Evolutionary conservation across 2,329 filamentous ascomycete species (phyloP), one percentile per base, ranked within the genome.

Genomic region (Stachybotrys chlorohalonatus): DNA sequence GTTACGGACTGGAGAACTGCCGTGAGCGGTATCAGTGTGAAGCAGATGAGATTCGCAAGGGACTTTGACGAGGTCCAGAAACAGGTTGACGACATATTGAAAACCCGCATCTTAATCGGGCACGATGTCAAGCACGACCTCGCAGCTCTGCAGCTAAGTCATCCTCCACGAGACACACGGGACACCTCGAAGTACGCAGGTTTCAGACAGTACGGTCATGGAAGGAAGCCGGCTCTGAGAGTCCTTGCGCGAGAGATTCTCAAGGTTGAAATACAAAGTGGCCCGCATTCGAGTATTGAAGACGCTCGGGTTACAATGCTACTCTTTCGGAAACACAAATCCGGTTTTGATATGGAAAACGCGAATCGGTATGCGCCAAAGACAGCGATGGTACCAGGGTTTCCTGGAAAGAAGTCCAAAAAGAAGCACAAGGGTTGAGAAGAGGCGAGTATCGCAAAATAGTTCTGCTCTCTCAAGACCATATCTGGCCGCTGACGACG

Each of bases 271-370:
- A 86, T 88, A 53, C 85, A 88, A 60, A 73, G 69, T 17, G 84
- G 83, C 1, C 73, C 80, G 31, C 85, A 87, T 67, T 86, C 83
- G 1, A 87, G 84, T 67, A 73, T 87, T 58, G 76, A 87, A 73
- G 94, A 99, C 75, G 94, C 94, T 1, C 78, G 90, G 60, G 90
- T 89, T 6, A 86, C 91, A 1, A 97, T 99, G 91, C 74, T 93
- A 54, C 73, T 99, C 47, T 97, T 95, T 66, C 80, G 89, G 58
- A 82, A 84, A 60, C 83, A 91, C 68, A 97, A 96, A 73, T 78
- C 85, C 16, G 87, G 80, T 0, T 96, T 99, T 66, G 94, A 97
- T 66, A 75, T 84, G 55, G 90, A 95, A 67, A 84, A 90, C 68
- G 75, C 85, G 54, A 85, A 83, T 68, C 83, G 81, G 55, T 94